Conservation (phyloP, 345 rosid species). For the Cardamine resedifolia region DNA sequence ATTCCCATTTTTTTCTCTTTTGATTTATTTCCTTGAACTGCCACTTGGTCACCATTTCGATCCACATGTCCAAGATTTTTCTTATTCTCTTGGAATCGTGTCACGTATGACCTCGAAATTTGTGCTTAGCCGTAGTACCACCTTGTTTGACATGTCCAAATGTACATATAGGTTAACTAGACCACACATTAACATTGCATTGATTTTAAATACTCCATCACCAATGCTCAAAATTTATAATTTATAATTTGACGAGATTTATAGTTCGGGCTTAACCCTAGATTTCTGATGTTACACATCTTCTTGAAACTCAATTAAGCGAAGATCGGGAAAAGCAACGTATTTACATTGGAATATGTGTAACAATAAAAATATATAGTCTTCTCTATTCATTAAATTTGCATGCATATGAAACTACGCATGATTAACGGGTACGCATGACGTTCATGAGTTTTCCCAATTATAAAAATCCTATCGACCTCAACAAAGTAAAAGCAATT, state of each 20-base stretch:
- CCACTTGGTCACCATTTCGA: conserved; percentile 14
- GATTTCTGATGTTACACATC: neutral
- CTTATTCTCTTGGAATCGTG: conserved; percentile 11
- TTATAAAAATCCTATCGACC: conserved; percentile 32
- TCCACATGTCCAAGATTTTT: conserved; percentile 18
- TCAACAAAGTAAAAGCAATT: neutral
- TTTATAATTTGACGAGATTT: neutral
- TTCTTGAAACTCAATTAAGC: conserved; percentile 20
- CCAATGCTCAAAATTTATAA: neutral
- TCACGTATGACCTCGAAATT: conserved; percentile 18
- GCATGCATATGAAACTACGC: conserved; percentile 36
- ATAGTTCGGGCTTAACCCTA: neutral
- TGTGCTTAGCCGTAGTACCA: neutral
- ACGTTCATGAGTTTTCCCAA: conserved; percentile 24
- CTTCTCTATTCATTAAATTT: conserved; percentile 9
- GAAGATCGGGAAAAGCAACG: conserved; percentile 16
- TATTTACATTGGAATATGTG: conserved; percentile 10
- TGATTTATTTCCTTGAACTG: neutral
- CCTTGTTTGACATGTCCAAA: conserved; percentile 17
- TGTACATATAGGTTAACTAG: neutral
- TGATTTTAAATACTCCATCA: neutral
- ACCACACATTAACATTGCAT: neutral
- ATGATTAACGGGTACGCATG: conserved; percentile 35
- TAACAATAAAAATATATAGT: neutral
- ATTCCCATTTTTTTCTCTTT: neutral